Conservation (phyloP, 2,329 filamentous ascomycete genomes). For the Trichophyton mentagrophytes region DNA sequence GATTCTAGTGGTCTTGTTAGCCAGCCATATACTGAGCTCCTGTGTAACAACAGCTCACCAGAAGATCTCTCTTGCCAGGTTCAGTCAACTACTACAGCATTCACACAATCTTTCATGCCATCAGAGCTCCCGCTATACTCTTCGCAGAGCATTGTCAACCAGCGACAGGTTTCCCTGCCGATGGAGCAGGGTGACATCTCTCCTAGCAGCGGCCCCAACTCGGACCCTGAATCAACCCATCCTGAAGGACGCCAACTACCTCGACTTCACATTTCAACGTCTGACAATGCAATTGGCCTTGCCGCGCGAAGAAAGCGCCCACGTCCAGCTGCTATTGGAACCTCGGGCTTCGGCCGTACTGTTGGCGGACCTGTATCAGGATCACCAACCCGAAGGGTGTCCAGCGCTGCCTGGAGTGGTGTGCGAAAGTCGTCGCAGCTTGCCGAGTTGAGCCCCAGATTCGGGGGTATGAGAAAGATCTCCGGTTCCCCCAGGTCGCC, state of each 20-base stretch:
- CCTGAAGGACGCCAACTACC: constrained; percentile 15
- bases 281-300: constrained; percentile 32
- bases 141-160: not conserved
- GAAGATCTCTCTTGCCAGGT: not conserved
- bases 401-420: constrained; percentile 14
- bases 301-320: constrained; percentile 36
- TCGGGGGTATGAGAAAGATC: constrained; percentile 35
- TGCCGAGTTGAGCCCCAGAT: constrained; percentile 23
- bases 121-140: not conserved
- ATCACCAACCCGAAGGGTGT: constrained; percentile 25
- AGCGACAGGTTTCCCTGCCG: not conserved
- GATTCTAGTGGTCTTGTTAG: not conserved
- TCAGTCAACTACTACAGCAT: not conserved
- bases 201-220: not conserved
- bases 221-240: not conserved
- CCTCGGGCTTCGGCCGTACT: constrained; percentile 13
- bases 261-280: constrained; percentile 17
- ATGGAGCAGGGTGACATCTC: not conserved
- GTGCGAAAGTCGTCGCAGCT: constrained; percentile 34
- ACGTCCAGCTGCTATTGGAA: constrained; percentile 35
- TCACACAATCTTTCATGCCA: not conserved
- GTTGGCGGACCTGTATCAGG: constrained; percentile 25
- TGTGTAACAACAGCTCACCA: not conserved
- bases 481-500: constrained; percentile 37
- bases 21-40: not conserved